Base-by-base conservation (phyloP, 129 eudicot genomes). In the Flaveria sonorensis region DNA sequence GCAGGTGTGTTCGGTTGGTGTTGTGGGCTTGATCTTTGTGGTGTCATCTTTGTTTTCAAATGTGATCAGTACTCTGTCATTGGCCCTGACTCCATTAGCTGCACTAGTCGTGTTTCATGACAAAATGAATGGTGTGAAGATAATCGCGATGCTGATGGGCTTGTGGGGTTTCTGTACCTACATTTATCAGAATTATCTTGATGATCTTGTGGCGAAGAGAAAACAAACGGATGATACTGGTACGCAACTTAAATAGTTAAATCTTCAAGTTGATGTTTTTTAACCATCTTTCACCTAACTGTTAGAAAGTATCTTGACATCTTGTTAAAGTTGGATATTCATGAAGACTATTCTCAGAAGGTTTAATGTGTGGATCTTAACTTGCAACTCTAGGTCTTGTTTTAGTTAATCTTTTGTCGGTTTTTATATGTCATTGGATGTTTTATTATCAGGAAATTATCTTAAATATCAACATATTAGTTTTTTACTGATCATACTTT, bases 1-100 rank as follows among this genome's bases (percentile, higher is more conserved):
- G 97, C 98, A 94, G 70, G 78, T 91, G 62, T 94, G 93, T 56
- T 89, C 97, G 2, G 89, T 94, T 75, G 96, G 98, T 21, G 96
- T 87, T 2, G 93, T 94, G 23, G 98, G 98, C 0, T 83, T 91
- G 82, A 78, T 94, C n/a, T 94, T 87, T 47, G 76, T 87, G 79
- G 96, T 87, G 23, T 91, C 97, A 0, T 87, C 97, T 11, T 67
- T 94, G 19, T 94, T 94, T 72, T 91, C 98, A 6, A 94, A 94
- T 47, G 97, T 87, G 43, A 89, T 91, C 23, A 89, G 97, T 45
- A 94, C 96, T 5, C 61, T 86, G 57, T 88, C 97, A 0, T 77
- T 91, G 77, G 96, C 96, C n/a, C 74, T 91, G 68, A 88, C 98
- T 1, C 98, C 98, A 11, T 16, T 94, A 39, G 97, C 93, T 48